A percentile compares a stretch with the other conserved stretches of the same genome.
These are phyloP conservation scores for Helianthus tuberosus DNA, from an alignment of 129 eudicot species.

Conservation along the genomic window DNA sequence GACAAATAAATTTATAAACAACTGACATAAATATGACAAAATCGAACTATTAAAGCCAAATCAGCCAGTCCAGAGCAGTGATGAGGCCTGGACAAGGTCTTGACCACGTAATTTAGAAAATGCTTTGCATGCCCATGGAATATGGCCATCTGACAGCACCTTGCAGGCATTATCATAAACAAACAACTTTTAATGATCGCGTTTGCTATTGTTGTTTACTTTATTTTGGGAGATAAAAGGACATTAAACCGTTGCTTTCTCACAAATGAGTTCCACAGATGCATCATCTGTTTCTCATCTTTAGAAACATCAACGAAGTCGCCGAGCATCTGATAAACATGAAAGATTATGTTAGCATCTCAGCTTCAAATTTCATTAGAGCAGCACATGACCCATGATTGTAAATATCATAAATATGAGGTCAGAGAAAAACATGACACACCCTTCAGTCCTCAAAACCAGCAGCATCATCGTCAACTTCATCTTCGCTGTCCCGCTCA, in stretches of 20 bases:
- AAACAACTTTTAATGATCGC: neutral
- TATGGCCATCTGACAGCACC: conserved; percentile 95
- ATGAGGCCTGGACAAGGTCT: conserved; percentile 61
- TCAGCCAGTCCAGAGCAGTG: conserved; percentile 56
- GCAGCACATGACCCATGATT: neutral
- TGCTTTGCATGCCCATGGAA: conserved; percentile 96
- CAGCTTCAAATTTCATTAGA: neutral
- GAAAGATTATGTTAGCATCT: conserved; percentile 1
- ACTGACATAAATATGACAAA: conserved; percentile 24
- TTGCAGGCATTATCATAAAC: conserved; percentile 31
- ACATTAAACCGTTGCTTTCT: conserved; percentile 74
- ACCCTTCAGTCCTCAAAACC: conserved; percentile 89
- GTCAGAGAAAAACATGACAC: conserved; percentile 26
- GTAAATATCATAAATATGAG: neutral
- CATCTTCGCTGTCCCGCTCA: conserved; percentile 78
- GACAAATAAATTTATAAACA: neutral
- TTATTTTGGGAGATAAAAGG: conserved; percentile 4
- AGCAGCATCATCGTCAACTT: conserved; percentile 88
- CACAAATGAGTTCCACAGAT: conserved; percentile 97
- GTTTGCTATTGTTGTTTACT: neutral
- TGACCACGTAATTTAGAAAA: conserved; percentile 77
- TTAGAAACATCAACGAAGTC: conserved; percentile 95
- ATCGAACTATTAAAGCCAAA: too few species aligned
- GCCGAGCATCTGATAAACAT: conserved; percentile 79
- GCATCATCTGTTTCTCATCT: conserved; percentile 95